Conservation (phyloP, 2,329 filamentous ascomycete species). For the Nemania sp. region DNA sequence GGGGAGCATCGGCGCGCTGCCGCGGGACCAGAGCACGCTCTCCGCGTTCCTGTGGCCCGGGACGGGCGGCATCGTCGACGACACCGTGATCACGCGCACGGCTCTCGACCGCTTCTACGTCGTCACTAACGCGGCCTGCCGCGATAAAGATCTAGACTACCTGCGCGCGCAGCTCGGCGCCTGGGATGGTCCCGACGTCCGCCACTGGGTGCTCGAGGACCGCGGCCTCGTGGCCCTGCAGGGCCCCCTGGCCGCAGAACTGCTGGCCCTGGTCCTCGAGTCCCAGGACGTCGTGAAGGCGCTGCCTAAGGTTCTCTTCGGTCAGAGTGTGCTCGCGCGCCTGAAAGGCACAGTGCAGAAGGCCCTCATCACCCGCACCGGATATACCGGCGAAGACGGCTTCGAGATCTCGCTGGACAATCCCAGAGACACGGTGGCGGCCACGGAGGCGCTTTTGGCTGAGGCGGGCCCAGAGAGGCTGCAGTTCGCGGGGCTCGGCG, state of each 20-base stretch:
- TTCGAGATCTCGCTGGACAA: conserved; percentile 95
- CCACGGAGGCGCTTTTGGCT: conserved; percentile 71
- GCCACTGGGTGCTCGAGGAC: conserved; percentile 71
- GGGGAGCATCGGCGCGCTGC: conserved; percentile 66
- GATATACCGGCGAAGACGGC: conserved; percentile 97
- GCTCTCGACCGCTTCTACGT: conserved; percentile 79
- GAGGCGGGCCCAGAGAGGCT: conserved; percentile 64
- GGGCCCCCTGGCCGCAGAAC: conserved; percentile 73
- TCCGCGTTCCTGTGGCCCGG: conserved; percentile 79
- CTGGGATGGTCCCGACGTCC: conserved; percentile 62
- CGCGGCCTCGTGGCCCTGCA: conserved; percentile 87
- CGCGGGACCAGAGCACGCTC: conserved; percentile 72
- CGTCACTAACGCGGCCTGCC: conserved; percentile 91
- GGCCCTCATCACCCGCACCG: conserved; percentile 81
- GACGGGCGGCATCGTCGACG: conserved; percentile 91
- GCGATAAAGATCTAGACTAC: conserved; percentile 84
- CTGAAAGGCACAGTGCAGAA: conserved; percentile 57
- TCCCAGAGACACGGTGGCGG: conserved; percentile 62
- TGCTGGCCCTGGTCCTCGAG: conserved; percentile 67
- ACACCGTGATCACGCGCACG: conserved; percentile 87
- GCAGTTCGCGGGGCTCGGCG: conserved; percentile 83
- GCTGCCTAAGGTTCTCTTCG: conserved; percentile 78
- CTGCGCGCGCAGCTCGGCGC: conserved; percentile 68
- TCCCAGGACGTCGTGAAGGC: conserved; percentile 54
- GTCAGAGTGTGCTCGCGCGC: conserved; percentile 68